Evolutionary conservation across 2,329 filamentous ascomycete genomes (phyloP), one percentile per base, ranked within the genome.

Genomic region (Tolypocladium nubicola): DNA sequence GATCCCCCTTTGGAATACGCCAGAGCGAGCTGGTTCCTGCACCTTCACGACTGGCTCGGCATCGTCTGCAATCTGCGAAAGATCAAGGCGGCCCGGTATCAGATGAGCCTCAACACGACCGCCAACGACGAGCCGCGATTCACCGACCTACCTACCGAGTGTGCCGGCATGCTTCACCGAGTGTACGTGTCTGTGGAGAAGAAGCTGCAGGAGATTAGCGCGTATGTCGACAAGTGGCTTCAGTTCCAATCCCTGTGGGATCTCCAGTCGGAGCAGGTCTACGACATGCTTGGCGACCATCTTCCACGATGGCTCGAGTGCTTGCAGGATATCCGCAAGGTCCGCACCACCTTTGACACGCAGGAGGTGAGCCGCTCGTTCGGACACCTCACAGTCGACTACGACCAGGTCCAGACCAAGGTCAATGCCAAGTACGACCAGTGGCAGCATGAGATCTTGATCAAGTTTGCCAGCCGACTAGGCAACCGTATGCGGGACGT

Each of bases 371-470:
- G 88, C 71, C 88, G 89, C 43, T 88, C 88, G 1, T 99, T 99
- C 69, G 94, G 94, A 5, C 93, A 96, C 71, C 85, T 97, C 56
- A 90, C 88, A 4, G 91, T 99, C 67, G 93, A 99, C 70, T 99
- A 99, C 67, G 94, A 97, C 66, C 95, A 99, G 72, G 94, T 99
- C 0, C 95, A 99, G 73, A 90, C 93, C 58, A 97, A 96, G 73
- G 94, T 99, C 71, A 99, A 97, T 67, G 90, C 91, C 65, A 99
- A 97, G 71, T 99, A 99, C 69, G 95, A 99, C 69, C 93, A 97
- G 71, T 99, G 95, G 94, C 94, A 99, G 71, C 90, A 97, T 66
- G 94, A 99, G 63, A 96, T 99, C 57, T 79, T 97, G 41, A 83
- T 89, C 64, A 96, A 96, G 70, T 99, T 99, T 72, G 94, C 91